phyloP scores from a whole-genome alignment of 164 flowering plant species.

The Vitis vinifera region ASM3070453v1 NC_081817.1:17623001-17623500 shows the following conservation, averaged over 20 bases:
- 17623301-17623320: neutral
- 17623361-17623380: too few species aligned
- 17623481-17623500: too few species aligned
- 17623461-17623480: too few species aligned
- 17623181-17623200: conserved; percentile 39
- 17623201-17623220: conserved; percentile 40
- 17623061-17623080: neutral
- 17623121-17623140: conserved; percentile 84
- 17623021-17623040: neutral
- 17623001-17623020: too few species aligned
- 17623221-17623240: neutral
- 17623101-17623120: conserved; percentile 69
- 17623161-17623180: conserved; percentile 41
- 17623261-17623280: conserved; percentile 8
- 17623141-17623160: conserved; percentile 78
- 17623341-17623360: too few species aligned
- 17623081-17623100: neutral
- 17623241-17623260: neutral
- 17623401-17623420: too few species aligned
- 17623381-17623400: too few species aligned
- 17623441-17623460: too few species aligned
- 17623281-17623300: conserved; percentile 11
- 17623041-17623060: neutral
- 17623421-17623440: too few species aligned
- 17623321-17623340: too few species aligned